Conservation (phyloP, 306 rosid species). For the Prunus davidiana region DNA sequence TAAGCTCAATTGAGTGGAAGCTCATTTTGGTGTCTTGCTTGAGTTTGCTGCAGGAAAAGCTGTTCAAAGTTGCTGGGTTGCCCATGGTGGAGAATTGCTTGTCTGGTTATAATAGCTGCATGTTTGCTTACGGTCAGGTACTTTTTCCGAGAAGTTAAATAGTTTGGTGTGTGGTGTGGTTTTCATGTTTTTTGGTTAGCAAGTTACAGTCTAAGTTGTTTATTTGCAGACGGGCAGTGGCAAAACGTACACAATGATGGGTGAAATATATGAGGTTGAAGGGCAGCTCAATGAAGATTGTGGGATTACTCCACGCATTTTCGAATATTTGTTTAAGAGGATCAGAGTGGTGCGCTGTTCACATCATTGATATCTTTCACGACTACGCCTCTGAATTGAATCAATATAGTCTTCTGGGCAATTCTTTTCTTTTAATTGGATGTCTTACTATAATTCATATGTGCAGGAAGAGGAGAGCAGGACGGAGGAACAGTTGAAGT, state of each 20-base stretch:
- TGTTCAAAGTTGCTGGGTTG: constrained; percentile 83
- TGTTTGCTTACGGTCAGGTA: constrained; percentile 99
- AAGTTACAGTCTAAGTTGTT: constrained; percentile 24
- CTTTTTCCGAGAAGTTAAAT: not conserved
- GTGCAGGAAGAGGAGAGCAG: constrained; percentile 79
- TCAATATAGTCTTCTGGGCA: constrained; percentile 11
- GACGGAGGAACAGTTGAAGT: constrained; percentile 62
- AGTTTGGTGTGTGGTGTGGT: not conserved
- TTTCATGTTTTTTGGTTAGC: constrained; percentile 12
- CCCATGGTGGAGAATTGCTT: constrained; percentile 97
- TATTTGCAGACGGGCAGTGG: constrained; percentile 93
- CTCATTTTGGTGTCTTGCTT: constrained; percentile 6
- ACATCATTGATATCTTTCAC: constrained; percentile 13
- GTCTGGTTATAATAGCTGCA: constrained; percentile 96
- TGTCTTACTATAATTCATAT: constrained; percentile 14
- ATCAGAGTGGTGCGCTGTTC: constrained; percentile 50
- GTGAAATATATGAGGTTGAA: constrained; percentile 68
- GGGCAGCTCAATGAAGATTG: constrained; percentile 61
- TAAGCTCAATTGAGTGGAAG: not conserved
- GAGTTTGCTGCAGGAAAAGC: constrained; percentile 58
- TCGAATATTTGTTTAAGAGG: constrained; percentile 71
- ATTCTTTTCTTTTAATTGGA: constrained; percentile 18
- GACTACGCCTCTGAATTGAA: constrained; percentile 8
- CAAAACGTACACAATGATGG: constrained; percentile 98
- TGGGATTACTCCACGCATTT: constrained; percentile 91